phyloP scores from a whole-genome alignment of 768 basidiomycete genomes.

The Phylloporus rhodoxanthus region DNA sequence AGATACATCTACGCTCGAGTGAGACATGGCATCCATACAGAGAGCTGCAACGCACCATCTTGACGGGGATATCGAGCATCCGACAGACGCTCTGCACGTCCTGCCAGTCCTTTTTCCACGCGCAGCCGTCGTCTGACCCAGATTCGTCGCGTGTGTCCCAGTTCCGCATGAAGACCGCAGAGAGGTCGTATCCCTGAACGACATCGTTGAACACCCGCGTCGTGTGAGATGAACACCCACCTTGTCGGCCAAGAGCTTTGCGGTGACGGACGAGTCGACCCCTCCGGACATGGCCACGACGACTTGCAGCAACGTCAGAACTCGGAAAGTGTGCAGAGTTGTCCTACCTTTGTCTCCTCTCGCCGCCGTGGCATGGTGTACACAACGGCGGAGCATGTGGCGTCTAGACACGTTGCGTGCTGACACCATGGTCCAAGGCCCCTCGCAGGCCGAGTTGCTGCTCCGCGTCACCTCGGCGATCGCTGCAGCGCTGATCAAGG shows the following conservation, averaged over 20 bases:
- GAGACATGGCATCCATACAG: slow-evolving; percentile 1
- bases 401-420: background rate
- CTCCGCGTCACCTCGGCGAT: slow-evolving; percentile 92
- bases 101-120: slow-evolving; percentile 95
- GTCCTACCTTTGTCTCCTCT: slow-evolving; percentile 27
- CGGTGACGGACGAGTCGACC: slow-evolving; percentile 88
- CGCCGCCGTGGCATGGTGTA: slow-evolving; percentile 15
- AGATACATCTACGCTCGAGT: slow-evolving; percentile 47
- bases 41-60: slow-evolving; percentile 44
- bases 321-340: background rate
- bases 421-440: slow-evolving; percentile 43
- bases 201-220: background rate
- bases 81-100: slow-evolving; percentile 81
- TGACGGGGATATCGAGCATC: slow-evolving; percentile 64
- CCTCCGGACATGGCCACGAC: slow-evolving; percentile 93
- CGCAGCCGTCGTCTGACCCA: slow-evolving; percentile 75
- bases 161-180: slow-evolving; percentile 92
- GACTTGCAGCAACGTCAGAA: slow-evolving; percentile 42
- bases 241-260: slow-evolving; percentile 69
- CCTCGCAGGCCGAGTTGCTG: slow-evolving; percentile 85
- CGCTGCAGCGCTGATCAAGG: slow-evolving; percentile 87
- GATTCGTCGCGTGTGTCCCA: slow-evolving; percentile 88
- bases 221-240: slow-evolving; percentile 22
- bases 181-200: slow-evolving; percentile 68
- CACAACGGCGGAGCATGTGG: slow-evolving; percentile 5